Evolutionary conservation across 2,329 filamentous ascomycete genomes (phyloP), one percentile per base, ranked within the genome.

Genomic region (Ophiostoma montium): DNA sequence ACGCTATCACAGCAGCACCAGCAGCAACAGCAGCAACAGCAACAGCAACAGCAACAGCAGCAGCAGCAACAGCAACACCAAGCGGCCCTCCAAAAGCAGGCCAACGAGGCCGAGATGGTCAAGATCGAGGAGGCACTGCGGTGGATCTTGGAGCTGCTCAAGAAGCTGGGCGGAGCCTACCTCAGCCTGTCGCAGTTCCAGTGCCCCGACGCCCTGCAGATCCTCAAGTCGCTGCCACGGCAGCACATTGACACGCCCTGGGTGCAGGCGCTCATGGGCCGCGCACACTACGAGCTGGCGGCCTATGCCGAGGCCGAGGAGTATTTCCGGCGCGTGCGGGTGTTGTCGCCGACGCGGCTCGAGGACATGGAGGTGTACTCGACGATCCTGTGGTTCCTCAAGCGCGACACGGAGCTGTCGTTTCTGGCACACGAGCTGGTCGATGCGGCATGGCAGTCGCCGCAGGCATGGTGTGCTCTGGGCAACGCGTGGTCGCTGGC

Each of bases 331-430:
- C 80, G 81, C 50, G 77, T 98, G 56, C 81, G 87, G 46, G 76
- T 82, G 31, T 72, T 92, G 56, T 82, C 86, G 12, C 90, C 90
- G 1, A 85, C 86, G 1, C 80, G 86, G 4, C 72, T 94, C 41
- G 84, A 94, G 61, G 89, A 95, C 60, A 95, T 96, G 89, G 92
- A 98, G 62, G 82, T 96, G 33, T 98, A 95, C 66, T 96, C 90
- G 13, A 98, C 92, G 1, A 83, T 94, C n/a, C 74, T 98, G n/a
- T 98, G 94, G 92, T 89, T 95, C 63, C 69, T 95, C 54, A 95
- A 94, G 65, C 82, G 85, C 54, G 90, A 95, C 60, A 85, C 88
- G 0, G 86, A 95, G 53, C 72, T 98, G 19, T 89, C 90, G 1
- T 94, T 92, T 65, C 72, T 98, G 27, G 87, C 90, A 0, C 90